Evolutionary conservation across 2,329 filamentous ascomycete species (phyloP), one percentile per base, ranked within the genome.

Genomic region (Meredithiella fracta): DNA sequence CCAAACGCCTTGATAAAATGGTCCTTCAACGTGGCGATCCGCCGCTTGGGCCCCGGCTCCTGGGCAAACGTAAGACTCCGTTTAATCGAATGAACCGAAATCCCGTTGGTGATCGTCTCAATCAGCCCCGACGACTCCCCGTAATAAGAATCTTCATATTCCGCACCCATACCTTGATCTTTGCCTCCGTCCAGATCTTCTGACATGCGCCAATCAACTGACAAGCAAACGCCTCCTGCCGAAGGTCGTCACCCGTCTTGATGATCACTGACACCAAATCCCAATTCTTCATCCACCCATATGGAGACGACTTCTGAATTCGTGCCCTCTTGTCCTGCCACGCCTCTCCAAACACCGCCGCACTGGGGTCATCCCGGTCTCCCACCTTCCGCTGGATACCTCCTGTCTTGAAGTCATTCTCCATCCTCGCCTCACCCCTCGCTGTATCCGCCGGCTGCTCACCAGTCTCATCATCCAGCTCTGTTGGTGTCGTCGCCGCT

Each of bases 271-370:
- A 90, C 60, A 92, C 75, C 23, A 92, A 74, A 64, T 92, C 86
- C 86, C 86, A 92, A 64, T 89, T 91, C 70, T 86, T 86, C 82
- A 89, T 87, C 80, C 85, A 88, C 8, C 86, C 86, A 64, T 90
- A 92, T 0, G 86, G 86, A 0, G 86, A 91, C 1, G 85, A 85
- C 62, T 85, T 84, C 59, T 86, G 78, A 65, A 92, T 88, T 20
- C 86, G 83, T 67, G 91, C 86, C 63, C 85, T 86, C 68, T 92
- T 92, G 56, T 82, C 77, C 62, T 84, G 80, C 86, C 86, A 92
- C 20, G 86, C 86, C 68, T 92, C 86, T 58, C 87, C 86, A 67
- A 92, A 91, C 3, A 87, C 87, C 8, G 86, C 86, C 37, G 86
- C 86, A 63, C 85, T 90, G 44, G 86, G 86, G 65, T 92, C 86